Evolutionary conservation across 1,284 basidiomycete species (phyloP).

Genomic region (Ustilago sp.): DNA sequence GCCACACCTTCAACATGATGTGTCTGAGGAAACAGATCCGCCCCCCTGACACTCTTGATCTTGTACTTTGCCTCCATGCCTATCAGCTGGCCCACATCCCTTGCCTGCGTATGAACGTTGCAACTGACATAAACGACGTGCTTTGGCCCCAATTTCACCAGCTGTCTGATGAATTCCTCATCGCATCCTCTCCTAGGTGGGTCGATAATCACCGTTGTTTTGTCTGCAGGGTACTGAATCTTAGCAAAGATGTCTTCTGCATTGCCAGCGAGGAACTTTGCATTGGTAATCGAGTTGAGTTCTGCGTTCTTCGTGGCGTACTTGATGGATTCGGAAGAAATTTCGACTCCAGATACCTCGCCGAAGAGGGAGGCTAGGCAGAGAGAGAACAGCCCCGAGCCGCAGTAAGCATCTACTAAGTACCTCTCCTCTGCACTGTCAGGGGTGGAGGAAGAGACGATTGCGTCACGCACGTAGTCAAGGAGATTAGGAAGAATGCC

Average conservation of each 20-base stretch:
- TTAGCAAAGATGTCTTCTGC: constrained; percentile 73
- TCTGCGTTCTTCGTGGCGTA: constrained; percentile 83
- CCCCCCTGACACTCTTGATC: constrained; percentile 64
- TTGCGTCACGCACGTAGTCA: constrained; percentile 76
- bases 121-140: constrained; percentile 73
- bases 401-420: constrained; percentile 69
- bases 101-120: constrained; percentile 77
- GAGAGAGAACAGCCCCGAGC: constrained; percentile 90
- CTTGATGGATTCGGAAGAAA: constrained; percentile 78
- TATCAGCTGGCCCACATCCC: constrained; percentile 68
- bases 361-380: constrained; percentile 83
- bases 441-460: constrained; percentile 17
- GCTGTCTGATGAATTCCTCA: constrained; percentile 66
- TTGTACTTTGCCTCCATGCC: constrained; percentile 52
- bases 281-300: constrained; percentile 75
- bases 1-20: constrained; percentile 68
- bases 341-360: constrained; percentile 89
- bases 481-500: constrained; percentile 86
- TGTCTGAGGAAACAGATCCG: constrained; percentile 69
- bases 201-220: constrained; percentile 74
- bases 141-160: constrained; percentile 60
- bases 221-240: constrained; percentile 76
- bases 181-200: constrained; percentile 58
- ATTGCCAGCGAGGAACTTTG: constrained; percentile 73
- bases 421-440: constrained; percentile 28